Evolutionary conservation across 257 asterid species (phyloP).

Genomic region (Lycium ferocissimum): DNA sequence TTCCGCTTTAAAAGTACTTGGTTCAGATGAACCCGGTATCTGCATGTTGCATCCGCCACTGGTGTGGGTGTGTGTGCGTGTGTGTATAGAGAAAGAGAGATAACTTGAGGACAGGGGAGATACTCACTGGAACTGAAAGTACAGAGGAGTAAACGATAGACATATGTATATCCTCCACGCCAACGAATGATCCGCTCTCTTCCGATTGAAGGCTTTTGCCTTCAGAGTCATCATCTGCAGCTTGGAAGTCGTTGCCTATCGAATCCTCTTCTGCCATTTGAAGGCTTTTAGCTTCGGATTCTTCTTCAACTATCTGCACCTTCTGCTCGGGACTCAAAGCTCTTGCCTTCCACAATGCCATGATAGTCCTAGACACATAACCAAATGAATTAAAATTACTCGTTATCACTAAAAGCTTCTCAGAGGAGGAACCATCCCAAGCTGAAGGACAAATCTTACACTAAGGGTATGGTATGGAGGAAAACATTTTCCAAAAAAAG

Average conservation of each 20-base stretch:
- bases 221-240: conserved; percentile 74
- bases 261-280: conserved; percentile 76
- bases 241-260: conserved; percentile 52
- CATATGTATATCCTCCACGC: conserved; percentile 79
- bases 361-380: conserved; percentile 68
- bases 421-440: background rate
- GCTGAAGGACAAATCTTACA: background rate
- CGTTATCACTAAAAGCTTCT: conserved; percentile 9
- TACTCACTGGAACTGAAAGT: conserved; percentile 86
- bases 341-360: conserved; percentile 95
- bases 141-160: conserved; percentile 70
- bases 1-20: too few species aligned
- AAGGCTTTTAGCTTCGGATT: conserved; percentile 63
- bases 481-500: too few species aligned
- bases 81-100: background rate
- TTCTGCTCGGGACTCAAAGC: conserved; percentile 95
- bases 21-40: too few species aligned
- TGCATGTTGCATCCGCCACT: too few species aligned
- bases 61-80: background rate
- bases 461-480: background rate
- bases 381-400: background rate
- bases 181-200: conserved; percentile 74
- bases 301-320: conserved; percentile 84
- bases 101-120: conserved; percentile 14
- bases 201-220: conserved; percentile 62